phyloP scores from a whole-genome alignment of 441 rosid genomes.

The Pelargonium myrrhifolium region DNA sequence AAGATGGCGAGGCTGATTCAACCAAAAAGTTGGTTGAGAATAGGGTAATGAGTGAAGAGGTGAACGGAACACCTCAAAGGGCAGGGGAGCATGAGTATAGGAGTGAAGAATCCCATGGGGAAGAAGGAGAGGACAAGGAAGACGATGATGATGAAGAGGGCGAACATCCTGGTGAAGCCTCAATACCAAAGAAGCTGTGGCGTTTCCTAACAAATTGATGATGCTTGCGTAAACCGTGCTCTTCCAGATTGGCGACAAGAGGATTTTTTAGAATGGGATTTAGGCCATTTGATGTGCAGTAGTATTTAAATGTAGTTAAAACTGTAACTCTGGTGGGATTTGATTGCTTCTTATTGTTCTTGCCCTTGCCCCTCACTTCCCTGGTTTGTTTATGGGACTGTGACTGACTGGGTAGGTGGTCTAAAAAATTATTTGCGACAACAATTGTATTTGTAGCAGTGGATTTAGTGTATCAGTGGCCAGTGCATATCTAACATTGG shows the following conservation, averaged over 20 bases:
- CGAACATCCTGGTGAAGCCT: conserved; percentile 73
- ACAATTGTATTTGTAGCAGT: not conserved
- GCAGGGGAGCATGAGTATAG: conserved; percentile 28
- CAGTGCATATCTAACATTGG: conserved; percentile 4
- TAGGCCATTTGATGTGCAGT: not conserved
- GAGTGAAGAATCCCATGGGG: conserved; percentile 29
- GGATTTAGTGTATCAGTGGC: conserved; percentile 1
- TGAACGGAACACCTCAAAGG: conserved; percentile 50
- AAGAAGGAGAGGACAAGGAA: conserved; percentile 28
- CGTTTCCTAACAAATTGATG: conserved; percentile 68
- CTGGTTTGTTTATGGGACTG: no score
- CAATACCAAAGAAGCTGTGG: conserved; percentile 87
- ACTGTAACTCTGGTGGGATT: not conserved
- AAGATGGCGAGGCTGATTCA: conserved; percentile 36
- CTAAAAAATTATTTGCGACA: not conserved
- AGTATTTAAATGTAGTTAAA: not conserved
- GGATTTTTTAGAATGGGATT: not conserved
- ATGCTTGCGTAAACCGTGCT: not conserved
- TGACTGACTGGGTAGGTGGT: not conserved
- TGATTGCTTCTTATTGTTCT: not conserved
- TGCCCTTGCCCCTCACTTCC: not conserved
- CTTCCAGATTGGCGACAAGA: no score
- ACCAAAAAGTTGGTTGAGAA: conserved; percentile 35
- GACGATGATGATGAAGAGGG: conserved; percentile 50
- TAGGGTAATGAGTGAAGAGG: conserved; percentile 64